Evolutionary conservation across 768 basidiomycete species (phyloP).

Genomic region (Panellus pusillus): DNA sequence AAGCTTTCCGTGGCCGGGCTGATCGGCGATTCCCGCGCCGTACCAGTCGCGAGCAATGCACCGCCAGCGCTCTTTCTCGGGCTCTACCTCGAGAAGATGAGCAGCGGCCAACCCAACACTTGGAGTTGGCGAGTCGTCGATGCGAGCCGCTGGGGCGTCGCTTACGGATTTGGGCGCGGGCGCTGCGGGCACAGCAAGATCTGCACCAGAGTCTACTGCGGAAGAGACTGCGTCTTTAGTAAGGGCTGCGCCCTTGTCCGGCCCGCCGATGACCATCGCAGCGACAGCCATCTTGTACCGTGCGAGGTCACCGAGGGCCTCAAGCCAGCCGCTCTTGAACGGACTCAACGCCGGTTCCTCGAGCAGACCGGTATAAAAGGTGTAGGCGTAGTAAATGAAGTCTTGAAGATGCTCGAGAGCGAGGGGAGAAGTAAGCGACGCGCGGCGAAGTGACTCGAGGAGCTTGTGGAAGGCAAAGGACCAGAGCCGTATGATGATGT

Average conservation of each 20-base stretch:
- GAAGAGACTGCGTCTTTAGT: slow-evolving; percentile 58
- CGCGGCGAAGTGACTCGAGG: slow-evolving; percentile 86
- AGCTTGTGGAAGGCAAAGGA: slow-evolving; percentile 87
- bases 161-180: slow-evolving; percentile 44
- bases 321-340: slow-evolving; percentile 88
- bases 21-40: slow-evolving; percentile 78
- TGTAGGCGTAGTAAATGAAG: slow-evolving; percentile 94
- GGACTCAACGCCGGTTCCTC: slow-evolving; percentile 72
- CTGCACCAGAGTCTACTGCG: slow-evolving; percentile 28
- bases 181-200: slow-evolving; percentile 16
- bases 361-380: slow-evolving; percentile 86
- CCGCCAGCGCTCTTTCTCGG: slow-evolving; percentile 91
- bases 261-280: slow-evolving; percentile 64
- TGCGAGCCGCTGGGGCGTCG: slow-evolving; percentile 50
- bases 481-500: slow-evolving; percentile 94
- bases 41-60: slow-evolving; percentile 93
- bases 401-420: slow-evolving; percentile 92
- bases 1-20: slow-evolving; percentile 90
- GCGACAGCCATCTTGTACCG: slow-evolving; percentile 96
- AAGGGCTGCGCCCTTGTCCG: slow-evolving; percentile 43
- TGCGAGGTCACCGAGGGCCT: slow-evolving; percentile 94
- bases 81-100: slow-evolving; percentile 78
- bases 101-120: slow-evolving; percentile 88
- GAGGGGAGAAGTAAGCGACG: slow-evolving; percentile 64
- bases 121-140: slow-evolving; percentile 66